Evolutionary conservation across 208 protist species (phyloP), one percentile per base, ranked within the genome.

Genomic region (Acanthamoeba healyi): DNA sequence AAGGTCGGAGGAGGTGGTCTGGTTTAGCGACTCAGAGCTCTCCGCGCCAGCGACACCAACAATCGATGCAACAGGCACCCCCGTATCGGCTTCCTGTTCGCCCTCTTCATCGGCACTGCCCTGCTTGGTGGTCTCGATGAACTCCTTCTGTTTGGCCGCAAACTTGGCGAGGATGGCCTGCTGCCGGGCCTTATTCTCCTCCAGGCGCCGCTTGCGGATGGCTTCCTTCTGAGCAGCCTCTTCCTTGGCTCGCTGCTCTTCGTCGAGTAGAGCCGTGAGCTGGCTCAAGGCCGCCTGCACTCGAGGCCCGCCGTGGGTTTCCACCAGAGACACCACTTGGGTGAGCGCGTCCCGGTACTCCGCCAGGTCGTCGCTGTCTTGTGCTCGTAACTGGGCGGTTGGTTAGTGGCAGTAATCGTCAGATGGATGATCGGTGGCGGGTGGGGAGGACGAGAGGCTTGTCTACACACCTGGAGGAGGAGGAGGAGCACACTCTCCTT

Each of bases 131-230:
- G 72, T 82, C 72, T 82, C 72, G 1, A 82, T 51, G 36, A 82
- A 82, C 38, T 32, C 72, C 42, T 82, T 82, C 38, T 82, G 72
- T 22, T 82, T 46, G 34, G 72, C 72, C 12, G 72, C 72, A 24
- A 82, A 82, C 24, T 29, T 12, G 24, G 72, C 72, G 24, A 82
- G 72, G 42, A 82, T 82, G 42, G 72, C 72, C 72, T 82, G 72
- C 72, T 82, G 72, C 17, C 72, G 12, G 24, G 72, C 72, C 72
- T 82, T 82, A 38, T 82, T 82, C 72, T 82, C 72, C 42, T 82
- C 72, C 40, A 82, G 14, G 72, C 42, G n/a, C 72, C 42, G 34
- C 36, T 29, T 46, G 17, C 72, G 72, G 34, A 44, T 32, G 32
- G 32, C 72, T 24, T 82, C 72, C 72, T 82, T 82, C 72, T 82